phyloP scores from a whole-genome alignment of 1,284 basidiomycete genomes.

The Entoloma clypeatum region DNA sequence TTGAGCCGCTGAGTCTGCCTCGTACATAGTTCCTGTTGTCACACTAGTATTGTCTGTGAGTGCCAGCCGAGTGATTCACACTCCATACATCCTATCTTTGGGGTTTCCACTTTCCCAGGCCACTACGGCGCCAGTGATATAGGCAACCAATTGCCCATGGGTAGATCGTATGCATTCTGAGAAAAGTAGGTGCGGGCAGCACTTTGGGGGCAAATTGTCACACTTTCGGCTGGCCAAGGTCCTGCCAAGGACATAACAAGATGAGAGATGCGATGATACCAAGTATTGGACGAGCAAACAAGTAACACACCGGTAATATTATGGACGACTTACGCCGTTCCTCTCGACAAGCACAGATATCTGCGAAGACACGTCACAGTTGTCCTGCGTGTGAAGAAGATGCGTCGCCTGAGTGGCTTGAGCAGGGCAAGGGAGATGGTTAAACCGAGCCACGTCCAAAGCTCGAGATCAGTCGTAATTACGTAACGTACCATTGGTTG shows the following conservation, averaged over 20 bases:
- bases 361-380: slow-evolving; percentile 70
- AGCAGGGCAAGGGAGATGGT: background rate
- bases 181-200: slow-evolving; percentile 56
- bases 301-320: background rate
- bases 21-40: slow-evolving; percentile 50
- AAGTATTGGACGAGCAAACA: background rate
- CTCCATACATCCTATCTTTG: slow-evolving; percentile 59
- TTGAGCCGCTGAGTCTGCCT: slow-evolving; percentile 55
- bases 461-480: background rate
- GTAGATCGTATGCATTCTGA: slow-evolving; percentile 57
- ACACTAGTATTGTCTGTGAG: slow-evolving; percentile 49
- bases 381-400: slow-evolving; percentile 62
- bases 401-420: slow-evolving; percentile 45
- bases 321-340: slow-evolving; percentile 38
- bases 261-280: slow-evolving; percentile 1
- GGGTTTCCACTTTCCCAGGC: slow-evolving; percentile 51
- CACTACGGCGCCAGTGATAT: slow-evolving; percentile 60
- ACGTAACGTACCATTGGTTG: slow-evolving; percentile 28
- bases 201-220: slow-evolving; percentile 52
- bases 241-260: slow-evolving; percentile 46
- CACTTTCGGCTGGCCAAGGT: slow-evolving; percentile 53
- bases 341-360: slow-evolving; percentile 55
- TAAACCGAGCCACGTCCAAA: background rate
- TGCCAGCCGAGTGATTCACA: slow-evolving; percentile 47
- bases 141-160: slow-evolving; percentile 42